These are phyloP conservation scores for Plasmodium falciparum DNA, from an alignment of 169 alveolate species.

Conservation along the genomic window DNA sequence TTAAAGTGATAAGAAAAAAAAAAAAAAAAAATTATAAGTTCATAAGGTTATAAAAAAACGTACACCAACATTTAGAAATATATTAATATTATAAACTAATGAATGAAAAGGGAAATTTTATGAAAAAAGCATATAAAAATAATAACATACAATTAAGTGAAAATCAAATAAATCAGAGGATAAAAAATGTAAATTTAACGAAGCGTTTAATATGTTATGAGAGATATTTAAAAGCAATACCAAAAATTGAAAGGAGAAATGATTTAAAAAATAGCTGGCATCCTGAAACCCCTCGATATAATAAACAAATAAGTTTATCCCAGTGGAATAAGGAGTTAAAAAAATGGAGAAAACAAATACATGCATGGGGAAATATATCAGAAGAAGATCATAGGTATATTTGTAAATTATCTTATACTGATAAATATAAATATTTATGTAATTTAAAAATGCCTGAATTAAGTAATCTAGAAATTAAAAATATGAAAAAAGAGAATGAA, in stretches of 20 bases:
- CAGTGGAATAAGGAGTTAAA: conserved; percentile 83
- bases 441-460: conserved; percentile 75
- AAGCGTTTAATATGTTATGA: conserved; percentile 81
- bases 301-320: conserved; percentile 78
- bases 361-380: conserved; percentile 79
- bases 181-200: conserved; percentile 83
- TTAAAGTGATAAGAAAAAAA: too few relatives aligned
- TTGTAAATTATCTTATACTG: conserved; percentile 70
- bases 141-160: conserved; percentile 22
- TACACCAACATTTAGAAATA: too few relatives aligned
- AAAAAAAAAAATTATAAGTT: too few relatives aligned
- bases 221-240: conserved; percentile 79
- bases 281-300: conserved; percentile 83
- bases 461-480: conserved; percentile 61
- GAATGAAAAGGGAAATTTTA: conserved; percentile 13
- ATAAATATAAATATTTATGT: conserved; percentile 76
- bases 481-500: conserved; percentile 63
- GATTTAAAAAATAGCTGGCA: conserved; percentile 81
- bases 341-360: conserved; percentile 83
- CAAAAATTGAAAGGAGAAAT: conserved; percentile 76
- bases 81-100: not conserved
- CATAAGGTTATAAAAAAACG: too few relatives aligned
- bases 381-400: conserved; percentile 49
- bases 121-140: not conserved
- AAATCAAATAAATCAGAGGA: conserved; percentile 70